phyloP scores from a whole-genome alignment of 2,329 filamentous ascomycete species.

The Paraphaeosphaeria sporulosa region DNA sequence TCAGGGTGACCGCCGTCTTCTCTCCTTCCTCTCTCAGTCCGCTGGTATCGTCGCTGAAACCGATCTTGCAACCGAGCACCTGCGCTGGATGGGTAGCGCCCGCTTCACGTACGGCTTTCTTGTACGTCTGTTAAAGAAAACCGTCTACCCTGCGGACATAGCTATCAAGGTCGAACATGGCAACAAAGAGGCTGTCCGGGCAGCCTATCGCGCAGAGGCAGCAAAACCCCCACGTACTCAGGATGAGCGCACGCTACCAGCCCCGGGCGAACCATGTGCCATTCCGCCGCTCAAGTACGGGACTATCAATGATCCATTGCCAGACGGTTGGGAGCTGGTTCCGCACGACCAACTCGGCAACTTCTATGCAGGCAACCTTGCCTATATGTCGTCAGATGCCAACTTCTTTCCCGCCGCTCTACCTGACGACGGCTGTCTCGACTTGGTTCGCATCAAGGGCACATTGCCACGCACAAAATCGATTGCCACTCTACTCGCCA shows the following conservation, averaged over 20 bases:
- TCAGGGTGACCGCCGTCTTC: constrained; percentile 74
- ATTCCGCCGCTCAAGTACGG: constrained; percentile 81
- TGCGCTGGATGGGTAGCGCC: constrained; percentile 90
- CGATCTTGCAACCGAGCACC: constrained; percentile 86
- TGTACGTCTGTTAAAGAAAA: constrained; percentile 76
- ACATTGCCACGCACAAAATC: constrained; percentile 72
- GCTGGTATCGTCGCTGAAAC: constrained; percentile 89
- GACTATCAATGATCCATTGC: constrained; percentile 78
- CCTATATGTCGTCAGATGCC: constrained; percentile 84
- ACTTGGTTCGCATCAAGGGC: constrained; percentile 82
- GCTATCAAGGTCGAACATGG: constrained; percentile 83
- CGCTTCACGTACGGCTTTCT: constrained; percentile 88
- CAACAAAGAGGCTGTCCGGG: constrained; percentile 75
- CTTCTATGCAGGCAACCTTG: constrained; percentile 96
- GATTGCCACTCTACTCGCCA: constrained; percentile 72
- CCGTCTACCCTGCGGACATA: constrained; percentile 86
- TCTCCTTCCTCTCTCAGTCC: constrained; percentile 91
- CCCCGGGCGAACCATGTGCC: constrained; percentile 36
- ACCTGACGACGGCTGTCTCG: constrained; percentile 84
- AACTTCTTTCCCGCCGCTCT: constrained; percentile 88
- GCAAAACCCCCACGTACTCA: constrained; percentile 30
- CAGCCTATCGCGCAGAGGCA: constrained; percentile 66
- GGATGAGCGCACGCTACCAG: constrained; percentile 34
- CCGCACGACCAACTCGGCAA: constrained; percentile 83
- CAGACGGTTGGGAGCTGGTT: constrained; percentile 76